Base-by-base conservation (phyloP, 495 filamentous ascomycete species). In the Penicillium egyptiacum region DNA sequence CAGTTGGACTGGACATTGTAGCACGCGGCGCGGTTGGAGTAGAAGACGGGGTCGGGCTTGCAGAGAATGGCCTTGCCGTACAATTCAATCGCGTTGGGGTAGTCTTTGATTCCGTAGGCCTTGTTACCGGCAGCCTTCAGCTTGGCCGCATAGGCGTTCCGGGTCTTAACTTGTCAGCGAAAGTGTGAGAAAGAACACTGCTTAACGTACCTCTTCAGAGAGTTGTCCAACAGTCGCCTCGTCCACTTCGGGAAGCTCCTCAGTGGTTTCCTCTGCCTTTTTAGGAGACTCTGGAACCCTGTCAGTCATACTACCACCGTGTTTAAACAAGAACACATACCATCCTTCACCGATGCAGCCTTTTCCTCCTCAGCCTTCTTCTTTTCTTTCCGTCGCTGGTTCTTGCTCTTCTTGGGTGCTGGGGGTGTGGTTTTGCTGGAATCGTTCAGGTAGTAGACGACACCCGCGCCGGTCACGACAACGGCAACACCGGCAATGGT, bases 11-110 rank as follows among this genome's bases (percentile, higher is more conserved):
- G 82, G 47, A 95, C 92, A 69, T 96, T 98, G 78, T 91, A 96
- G 79, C 94, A 99, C 49, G 94, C 94, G 46, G 95, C 95, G 42
- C 94, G 86, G 78, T 99, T 99, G 44, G 93, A 98, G 81, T 95
- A 99, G 82, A 91, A 99, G 66, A 99, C 90, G 4, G 94, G 91
- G 68, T 99, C 95, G 37, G 91, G 87, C 78, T 91, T 96, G 88
- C 94, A 99, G 31, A 98, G 73, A 62, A 99, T 94, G 25, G 94
- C 94, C 76, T 94, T 89, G 50, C 90, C 87, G 72, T 99, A 99
- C 35, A 99, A 82, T 0, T 92, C 88, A 65, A 98, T 99, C 48
- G 94, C 94, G 58, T 82, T 83, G 66, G 88, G 83, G 71, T 96
- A 97, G 61, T 96, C 89, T 76, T 97, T 97, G 43, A 80, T 81